A percentile compares a stretch with the other conserved stretches of the same genome.
Conservation (phyloP, 75 land plant genomes). For the Pinus tabuliformis region DNA sequence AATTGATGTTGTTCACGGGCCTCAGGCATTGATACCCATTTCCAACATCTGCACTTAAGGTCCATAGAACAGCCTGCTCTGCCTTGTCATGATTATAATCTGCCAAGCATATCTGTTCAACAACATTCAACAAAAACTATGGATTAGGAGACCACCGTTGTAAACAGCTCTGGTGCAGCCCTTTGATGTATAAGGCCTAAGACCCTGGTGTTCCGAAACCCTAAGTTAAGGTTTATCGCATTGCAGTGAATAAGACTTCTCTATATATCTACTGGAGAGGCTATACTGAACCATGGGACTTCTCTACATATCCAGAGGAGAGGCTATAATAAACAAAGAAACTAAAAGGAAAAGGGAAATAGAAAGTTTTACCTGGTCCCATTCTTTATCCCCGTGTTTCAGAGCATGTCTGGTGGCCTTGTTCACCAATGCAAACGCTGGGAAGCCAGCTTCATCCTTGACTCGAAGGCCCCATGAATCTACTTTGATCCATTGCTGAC, state of each 20-base stretch:
- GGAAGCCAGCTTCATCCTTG: conserved; percentile 62
- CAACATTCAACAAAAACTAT: too few species aligned
- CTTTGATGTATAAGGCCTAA: neutral
- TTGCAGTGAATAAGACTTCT: neutral
- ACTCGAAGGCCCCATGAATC: conserved; percentile 39
- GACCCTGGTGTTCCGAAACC: neutral
- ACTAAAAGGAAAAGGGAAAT: neutral
- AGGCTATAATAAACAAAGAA: neutral
- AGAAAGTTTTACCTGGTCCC: too few species aligned
- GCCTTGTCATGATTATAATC: too few species aligned
- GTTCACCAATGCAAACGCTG: conserved; percentile 65
- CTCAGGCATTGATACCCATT: too few species aligned
- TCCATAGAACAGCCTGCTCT: too few species aligned
- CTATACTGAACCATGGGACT: neutral
- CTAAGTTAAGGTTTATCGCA: neutral
- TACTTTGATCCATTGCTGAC: conserved; percentile 69
- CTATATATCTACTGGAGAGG: too few species aligned
- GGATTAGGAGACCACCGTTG: neutral
- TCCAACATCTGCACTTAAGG: too few species aligned
- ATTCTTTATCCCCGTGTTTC: conserved; percentile 25
- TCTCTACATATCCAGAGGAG: neutral
- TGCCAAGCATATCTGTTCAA: too few species aligned
- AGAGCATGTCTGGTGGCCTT: conserved; percentile 62
- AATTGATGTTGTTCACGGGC: too few species aligned
- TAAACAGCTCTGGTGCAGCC: too few species aligned